These are phyloP conservation scores for Huntiella omanensis DNA, from an alignment of 2,329 filamentous ascomycete species.

Conservation along the genomic window DNA sequence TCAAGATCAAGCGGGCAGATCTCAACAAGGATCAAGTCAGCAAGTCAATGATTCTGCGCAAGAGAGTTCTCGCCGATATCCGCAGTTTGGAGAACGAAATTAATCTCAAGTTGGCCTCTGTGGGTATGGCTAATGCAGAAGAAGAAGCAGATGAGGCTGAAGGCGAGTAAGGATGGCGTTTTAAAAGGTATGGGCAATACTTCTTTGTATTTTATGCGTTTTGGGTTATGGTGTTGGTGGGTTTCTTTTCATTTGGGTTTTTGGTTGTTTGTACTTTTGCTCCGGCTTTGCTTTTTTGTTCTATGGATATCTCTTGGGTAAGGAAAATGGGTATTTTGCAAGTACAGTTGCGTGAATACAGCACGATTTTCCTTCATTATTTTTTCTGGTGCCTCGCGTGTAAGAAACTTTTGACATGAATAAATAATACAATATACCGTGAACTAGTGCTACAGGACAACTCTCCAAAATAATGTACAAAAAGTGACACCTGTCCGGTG, in stretches of 20 bases:
- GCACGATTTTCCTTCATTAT: no score
- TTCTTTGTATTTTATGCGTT: no score
- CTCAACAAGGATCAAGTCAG: constrained; percentile 20
- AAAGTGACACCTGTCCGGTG: neutral
- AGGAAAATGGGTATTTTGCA: neutral
- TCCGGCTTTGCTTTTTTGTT: no score
- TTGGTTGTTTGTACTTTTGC: no score
- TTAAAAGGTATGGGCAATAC: neutral
- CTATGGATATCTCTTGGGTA: neutral
- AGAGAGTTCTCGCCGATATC: constrained; percentile 31
- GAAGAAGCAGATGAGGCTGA: constrained; percentile 8
- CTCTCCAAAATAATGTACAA: constrained; percentile 10
- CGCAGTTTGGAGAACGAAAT: constrained; percentile 27
- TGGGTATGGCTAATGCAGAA: constrained; percentile 16
- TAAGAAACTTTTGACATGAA: neutral
- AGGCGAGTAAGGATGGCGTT: neutral
- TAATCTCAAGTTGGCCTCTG: constrained; percentile 26
- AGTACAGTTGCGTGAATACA: no score
- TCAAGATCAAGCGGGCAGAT: constrained; percentile 26
- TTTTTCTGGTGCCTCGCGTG: neutral
- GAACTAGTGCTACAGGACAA: constrained; percentile 7
- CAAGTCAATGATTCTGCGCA: constrained; percentile 28
- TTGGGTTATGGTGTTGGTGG: no score
- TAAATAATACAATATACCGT: neutral
- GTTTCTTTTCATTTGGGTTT: no score